Evolutionary conservation across 805 yeast genomes (phyloP), one percentile per base, ranked within the genome.

Genomic region (Saccharomyces mikatae): DNA sequence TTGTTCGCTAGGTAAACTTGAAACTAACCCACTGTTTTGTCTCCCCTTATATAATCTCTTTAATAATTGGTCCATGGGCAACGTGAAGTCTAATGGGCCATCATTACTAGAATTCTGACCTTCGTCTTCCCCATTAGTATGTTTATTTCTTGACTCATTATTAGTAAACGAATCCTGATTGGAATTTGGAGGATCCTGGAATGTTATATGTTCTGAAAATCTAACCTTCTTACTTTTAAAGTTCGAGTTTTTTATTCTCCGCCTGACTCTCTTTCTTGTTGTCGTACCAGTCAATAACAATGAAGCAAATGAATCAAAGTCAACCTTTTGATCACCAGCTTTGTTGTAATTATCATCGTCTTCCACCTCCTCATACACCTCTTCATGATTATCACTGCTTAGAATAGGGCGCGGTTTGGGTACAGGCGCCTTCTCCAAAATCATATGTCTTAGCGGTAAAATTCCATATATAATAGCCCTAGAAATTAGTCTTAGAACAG

Each of bases 241-340:
- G 4, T 56, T 63, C 67, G 72, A 49, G 58, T 69, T 55, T 57
- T 65, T 50, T 59, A 66, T 63, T 49, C 54, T 66, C 62, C 64
- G 67, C 59, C 67, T 69, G 58, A 62, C 67, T 66, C 60, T 69
- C 61, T 58, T 65, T 53, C 52, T 79, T 26, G 89, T 89, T 41
- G 87, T 72, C 59, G 84, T 81, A 2, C 97, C 97, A 0, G 96
- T 89, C 61, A 91, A 72, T 62, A 89, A 76, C 63, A 91, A 83
- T 58, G 86, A 84, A 17, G 96, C 87, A 69, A 91, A 91, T 30
- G 89, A 81, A 68, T 91, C 96, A 60, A 91, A 74, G 65, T 91
- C 96, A 26, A 89, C 76, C 52, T 81, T 82, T 5, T 50, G 58
- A 10, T 36, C 48, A 27, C 26, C 54, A 21, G 32, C 32, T 28